Base-by-base conservation (phyloP, 108 stramenopile genomes). In the Cylindrotheca closterium region DNA sequence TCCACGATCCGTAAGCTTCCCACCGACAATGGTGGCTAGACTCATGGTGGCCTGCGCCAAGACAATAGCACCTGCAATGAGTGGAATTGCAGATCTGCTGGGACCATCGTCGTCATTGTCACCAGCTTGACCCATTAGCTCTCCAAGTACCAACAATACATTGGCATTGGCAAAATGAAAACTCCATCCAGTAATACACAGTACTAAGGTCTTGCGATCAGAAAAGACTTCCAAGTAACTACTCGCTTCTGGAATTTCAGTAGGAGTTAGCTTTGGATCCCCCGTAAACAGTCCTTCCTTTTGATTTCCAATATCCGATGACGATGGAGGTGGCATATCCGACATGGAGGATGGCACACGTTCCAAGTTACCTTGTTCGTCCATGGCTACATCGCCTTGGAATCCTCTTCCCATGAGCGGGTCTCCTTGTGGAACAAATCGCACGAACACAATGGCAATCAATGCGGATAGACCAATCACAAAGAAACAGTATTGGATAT, bases 91-190 rank as follows among this genome's bases (percentile, higher is more conserved):
- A 30, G 68, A 56, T 34, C 82, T 73, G 52, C 88, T 86, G 1
- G 81, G 72, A 21, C 75, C 75, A 24, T 84, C 86, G 53, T 84
- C 85, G 19, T 91, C 86, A 27, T 81, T 86, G 58, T 85, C 79
- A n/a, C 87, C 84, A 37, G 83, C 77, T 51, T 86, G 87, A 55
- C 89, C 86, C 92, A 93, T 93, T 17, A 93, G 75, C 51, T 93
- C 92, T 48, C 92, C 92, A 31, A 93, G 65, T 1, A 93, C 92
- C 45, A 93, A 71, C 25, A 93, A 61, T 1, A 93, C 92, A 63
- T 93, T 93, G 28, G 92, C 92, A 68, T 93, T 93, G 25, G 92
- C 92, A 68, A 93, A 85, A 61, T 93, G 92, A 51, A 93, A 93
- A 59, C 90, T 90, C 77, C 90, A 91, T 26, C 92, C 92, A 3